phyloP scores from a whole-genome alignment of 148 eudicot species.

The Chenopodium suecicum region DNA sequence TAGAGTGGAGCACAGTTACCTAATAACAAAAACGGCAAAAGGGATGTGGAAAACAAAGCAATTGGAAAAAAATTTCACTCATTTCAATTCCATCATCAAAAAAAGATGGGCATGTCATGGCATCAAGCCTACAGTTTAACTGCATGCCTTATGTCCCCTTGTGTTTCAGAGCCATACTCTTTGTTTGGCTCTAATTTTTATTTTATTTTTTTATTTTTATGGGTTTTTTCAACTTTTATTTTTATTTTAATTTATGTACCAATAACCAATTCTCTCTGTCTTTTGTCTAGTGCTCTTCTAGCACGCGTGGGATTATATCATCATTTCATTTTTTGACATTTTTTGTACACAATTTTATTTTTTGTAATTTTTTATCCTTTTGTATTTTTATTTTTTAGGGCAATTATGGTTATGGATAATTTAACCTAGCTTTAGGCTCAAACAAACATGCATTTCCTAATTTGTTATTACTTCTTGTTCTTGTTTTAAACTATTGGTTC shows the following conservation, averaged over 20 bases:
- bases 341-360: not conserved
- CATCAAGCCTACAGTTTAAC: not conserved
- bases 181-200: conserved; percentile 5
- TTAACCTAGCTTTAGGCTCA: conserved; percentile 1
- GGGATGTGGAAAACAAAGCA: not conserved
- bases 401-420: conserved; percentile 3
- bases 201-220: not conserved
- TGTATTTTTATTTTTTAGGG: not conserved
- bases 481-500: not conserved
- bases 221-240: not conserved
- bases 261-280: not conserved
- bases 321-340: conserved; percentile 28
- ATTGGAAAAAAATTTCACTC: not conserved
- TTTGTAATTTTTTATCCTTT: too few species aligned
- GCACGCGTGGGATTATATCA: conserved; percentile 24
- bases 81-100: conserved; percentile 7
- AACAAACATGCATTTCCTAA: conserved; percentile 11
- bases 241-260: not conserved
- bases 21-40: not conserved
- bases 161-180: conserved; percentile 31
- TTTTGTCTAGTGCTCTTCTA: conserved; percentile 13
- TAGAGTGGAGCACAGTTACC: not conserved
- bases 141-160: conserved; percentile 20
- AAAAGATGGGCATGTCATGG: not conserved
- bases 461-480: not conserved